Evolutionary conservation across 257 asterid genomes (phyloP).

Genomic region (Leptodermis oblonga): DNA sequence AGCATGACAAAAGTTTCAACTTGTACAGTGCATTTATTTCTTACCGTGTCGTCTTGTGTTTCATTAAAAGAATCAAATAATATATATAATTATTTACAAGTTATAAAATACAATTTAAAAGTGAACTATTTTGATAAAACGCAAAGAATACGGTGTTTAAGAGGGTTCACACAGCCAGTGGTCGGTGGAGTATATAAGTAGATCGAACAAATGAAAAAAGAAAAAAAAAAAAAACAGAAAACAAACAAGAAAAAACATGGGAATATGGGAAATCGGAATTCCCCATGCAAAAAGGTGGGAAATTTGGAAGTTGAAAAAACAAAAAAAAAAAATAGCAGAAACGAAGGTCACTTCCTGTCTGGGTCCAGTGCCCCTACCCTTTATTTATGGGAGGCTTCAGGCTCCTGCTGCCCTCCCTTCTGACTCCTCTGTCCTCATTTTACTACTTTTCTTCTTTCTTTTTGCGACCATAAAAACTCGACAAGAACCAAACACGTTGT

Average conservation of each 20-base stretch:
- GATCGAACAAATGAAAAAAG: not conserved
- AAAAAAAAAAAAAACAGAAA: not conserved
- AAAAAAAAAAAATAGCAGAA: not conserved
- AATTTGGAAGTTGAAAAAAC: not conserved
- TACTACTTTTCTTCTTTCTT: not conserved
- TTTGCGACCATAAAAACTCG: not conserved
- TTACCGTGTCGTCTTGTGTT: no score
- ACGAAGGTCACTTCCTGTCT: constrained; percentile 41
- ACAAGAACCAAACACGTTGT: no score
- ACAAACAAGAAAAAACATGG: not conserved
- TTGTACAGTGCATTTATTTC: not conserved
- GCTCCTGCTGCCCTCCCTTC: constrained; percentile 16
- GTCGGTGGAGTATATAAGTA: not conserved
- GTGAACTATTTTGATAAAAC: no score
- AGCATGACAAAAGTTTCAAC: no score
- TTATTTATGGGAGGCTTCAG: constrained; percentile 27
- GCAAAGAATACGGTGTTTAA: not conserved
- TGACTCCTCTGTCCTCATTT: constrained; percentile 2
- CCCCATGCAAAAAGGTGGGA: constrained; percentile 21
- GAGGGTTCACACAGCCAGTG: no score
- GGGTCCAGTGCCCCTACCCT: constrained; percentile 11
- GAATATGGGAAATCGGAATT: constrained; percentile 21
- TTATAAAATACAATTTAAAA: no score
- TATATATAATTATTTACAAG: no score
- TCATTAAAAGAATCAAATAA: no score